Conservation (phyloP, 352 stramenopile species). For the Phytophthora crassamura region DNA sequence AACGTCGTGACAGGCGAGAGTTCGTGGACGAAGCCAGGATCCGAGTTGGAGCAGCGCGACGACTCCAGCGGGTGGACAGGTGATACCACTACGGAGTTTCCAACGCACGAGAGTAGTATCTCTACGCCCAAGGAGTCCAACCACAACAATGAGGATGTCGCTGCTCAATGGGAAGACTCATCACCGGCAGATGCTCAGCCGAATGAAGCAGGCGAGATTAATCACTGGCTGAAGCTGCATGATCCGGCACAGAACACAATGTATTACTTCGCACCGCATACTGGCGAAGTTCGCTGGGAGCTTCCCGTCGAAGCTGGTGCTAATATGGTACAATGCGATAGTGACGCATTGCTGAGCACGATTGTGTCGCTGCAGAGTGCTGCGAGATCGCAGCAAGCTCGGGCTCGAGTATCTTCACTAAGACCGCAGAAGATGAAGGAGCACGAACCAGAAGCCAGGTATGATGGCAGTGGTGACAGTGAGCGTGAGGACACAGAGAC, state of each 20-base stretch:
- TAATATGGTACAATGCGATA: conserved; percentile 44
- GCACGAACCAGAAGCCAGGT: not conserved
- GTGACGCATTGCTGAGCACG: conserved; percentile 47
- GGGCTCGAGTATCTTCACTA: conserved; percentile 42
- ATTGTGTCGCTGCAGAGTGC: conserved; percentile 59
- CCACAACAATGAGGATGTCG: not conserved
- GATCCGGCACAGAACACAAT: conserved; percentile 48
- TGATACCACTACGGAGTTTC: not conserved
- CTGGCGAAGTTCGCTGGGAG: conserved; percentile 57
- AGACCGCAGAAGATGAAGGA: conserved; percentile 31
- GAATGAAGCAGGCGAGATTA: conserved; percentile 1
- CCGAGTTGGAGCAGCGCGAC: conserved; percentile 12
- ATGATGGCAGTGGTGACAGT: not conserved
- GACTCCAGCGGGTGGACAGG: conserved; percentile 5
- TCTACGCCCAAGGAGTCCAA: too few relatives aligned
- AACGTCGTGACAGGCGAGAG: conserved; percentile 54
- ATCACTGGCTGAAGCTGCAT: conserved; percentile 64
- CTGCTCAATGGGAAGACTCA: conserved; percentile 32
- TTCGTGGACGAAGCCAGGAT: conserved; percentile 43
- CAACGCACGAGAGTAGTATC: not conserved
- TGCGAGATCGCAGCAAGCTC: conserved; percentile 55
- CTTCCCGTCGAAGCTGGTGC: conserved; percentile 22
- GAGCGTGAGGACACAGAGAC: not conserved
- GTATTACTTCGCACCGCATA: conserved; percentile 59
- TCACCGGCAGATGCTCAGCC: conserved; percentile 30